Base-by-base conservation (phyloP, 495 filamentous ascomycete species). In the Staphylotrichum longicolle region DNA sequence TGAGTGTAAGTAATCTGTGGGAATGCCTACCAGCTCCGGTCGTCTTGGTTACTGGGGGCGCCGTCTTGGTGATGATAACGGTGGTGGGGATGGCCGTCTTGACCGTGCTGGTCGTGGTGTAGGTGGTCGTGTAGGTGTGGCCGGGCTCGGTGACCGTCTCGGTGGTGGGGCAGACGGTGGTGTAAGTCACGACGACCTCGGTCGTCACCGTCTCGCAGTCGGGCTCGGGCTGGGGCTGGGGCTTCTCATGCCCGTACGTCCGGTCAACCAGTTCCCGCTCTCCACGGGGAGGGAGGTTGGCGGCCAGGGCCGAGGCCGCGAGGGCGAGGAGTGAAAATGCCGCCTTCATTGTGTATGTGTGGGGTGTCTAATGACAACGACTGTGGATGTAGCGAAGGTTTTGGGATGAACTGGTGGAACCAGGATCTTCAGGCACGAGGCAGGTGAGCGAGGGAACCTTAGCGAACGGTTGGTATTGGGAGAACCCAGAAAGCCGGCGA, bases 71-170 rank as follows among this genome's bases (percentile, higher is more conserved):
- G 15, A 65, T 57, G 30, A 62, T 57, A 55, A 67, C 62, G 39
- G 64, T 66, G 5, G 70, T 71, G 10, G 68, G 70, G 7, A 71
- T 64, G 20, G 44, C 45, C 7, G 68, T 65, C 63, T 72, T 59
- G 48, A 73, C 63, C 55, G 72, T 74, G 59, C 68, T 72, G 62
- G 77, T 74, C 50, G 81, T 78, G 39, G 79, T 78, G 68, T 78
- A 80, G 45, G 79, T 80, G 32, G 71, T 75, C 35, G 71, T 73
- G 64, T 74, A 68, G 42, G 76, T 75, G 41, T 68, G 64, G 52
- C 73, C 71, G 51, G 66, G 61, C 62, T 71, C 58, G 50, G 71
- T 77, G 59, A 71, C 57, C n/a, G 75, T 78, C 62, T 72, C 66
- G 14, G 75, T 78, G 59, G 76, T 66, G 20, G 76, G 74, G 70